Percentiles rank a stretch among this genome's conserved stretches.
These are phyloP conservation scores for Pelagomonas calceolata DNA, from an alignment of 108 stramenopile genomes.

Conservation along the genomic window DNA sequence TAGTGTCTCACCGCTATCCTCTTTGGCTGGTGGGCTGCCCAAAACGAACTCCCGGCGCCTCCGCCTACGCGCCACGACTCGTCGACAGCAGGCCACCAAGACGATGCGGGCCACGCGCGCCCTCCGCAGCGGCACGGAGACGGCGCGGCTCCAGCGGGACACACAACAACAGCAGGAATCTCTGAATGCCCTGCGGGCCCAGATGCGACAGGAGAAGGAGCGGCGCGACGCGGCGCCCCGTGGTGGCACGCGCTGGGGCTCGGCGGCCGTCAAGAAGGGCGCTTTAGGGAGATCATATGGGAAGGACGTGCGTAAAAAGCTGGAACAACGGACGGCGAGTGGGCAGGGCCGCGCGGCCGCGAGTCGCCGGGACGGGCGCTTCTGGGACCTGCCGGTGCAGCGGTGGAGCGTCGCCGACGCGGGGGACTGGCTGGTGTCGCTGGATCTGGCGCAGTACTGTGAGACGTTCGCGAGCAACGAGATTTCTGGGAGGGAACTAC, in stretches of 20 bases:
- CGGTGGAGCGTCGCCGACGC: slow-evolving; percentile 30
- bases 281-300: no score
- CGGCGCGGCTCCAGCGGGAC: neutral
- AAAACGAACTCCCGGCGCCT: no score
- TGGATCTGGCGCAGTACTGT: slow-evolving; percentile 21
- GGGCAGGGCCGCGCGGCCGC: no score
- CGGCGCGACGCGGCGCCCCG: neutral
- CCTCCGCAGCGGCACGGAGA: neutral
- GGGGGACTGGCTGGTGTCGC: slow-evolving; percentile 30
- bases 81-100: no score
- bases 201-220: neutral
- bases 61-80: no score
- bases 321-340: no score
- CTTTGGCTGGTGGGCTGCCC: no score
- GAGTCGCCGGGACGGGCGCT: no score
- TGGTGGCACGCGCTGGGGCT: neutral
- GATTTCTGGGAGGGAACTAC: slow-evolving; percentile 34
- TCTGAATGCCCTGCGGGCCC: neutral
- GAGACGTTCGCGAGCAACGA: slow-evolving; percentile 35
- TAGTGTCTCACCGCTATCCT: no score
- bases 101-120: no score
- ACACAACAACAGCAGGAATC: neutral
- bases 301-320: no score
- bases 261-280: neutral
- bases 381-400: neutral